Base-by-base conservation (phyloP, 352 stramenopile genomes). In the Globisporangium polare region DNA sequence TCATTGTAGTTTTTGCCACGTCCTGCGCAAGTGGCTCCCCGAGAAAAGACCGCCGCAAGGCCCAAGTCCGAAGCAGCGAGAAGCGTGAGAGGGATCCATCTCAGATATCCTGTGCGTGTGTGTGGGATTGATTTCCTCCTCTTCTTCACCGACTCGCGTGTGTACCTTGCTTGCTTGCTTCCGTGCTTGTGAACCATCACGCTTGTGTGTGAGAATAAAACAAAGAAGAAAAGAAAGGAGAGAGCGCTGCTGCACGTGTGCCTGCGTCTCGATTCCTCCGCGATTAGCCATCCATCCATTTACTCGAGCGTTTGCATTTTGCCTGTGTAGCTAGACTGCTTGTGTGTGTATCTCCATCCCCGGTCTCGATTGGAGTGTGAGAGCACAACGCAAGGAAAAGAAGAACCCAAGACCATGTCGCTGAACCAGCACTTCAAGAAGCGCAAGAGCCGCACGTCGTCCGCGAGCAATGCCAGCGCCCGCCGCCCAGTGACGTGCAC, bases 341-440 rank as follows among this genome's bases (percentile, higher is more conserved):
- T 27, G 10, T 18, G 54, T 27, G 43, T 50, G 43, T 12, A 24
- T 43, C 37, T n/a, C 15, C 37, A 39, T 53, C 31, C 46, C 58
- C 35, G 39, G 39, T 53, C 58, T 58, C 42, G 45, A 53, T 54
- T 62, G 24, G 53, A 51, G 50, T 56, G 18, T 3, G 53, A 58
- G 53, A 57, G 22, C 22, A 12, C 2, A 35, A 13, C 22, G 5
- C 10, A 18, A n/a, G n/a, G n/a, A 10, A 27, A 18, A 24, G n/a
- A 26, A 46, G 45, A 31, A 18, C 33, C 27, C 10, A 33, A 22
- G 13, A 55, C 37, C n/a, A 80, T 80, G 58, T 80, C 73, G 39
- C 81, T 88, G 62, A 86, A 71, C 63, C 77, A 84, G 46, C 78
- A 75, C 62, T 85, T 83, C 61, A 87, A 86, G 72, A 89, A 89